Conservation (phyloP, 2,329 filamentous ascomycete genomes). For the Myriosclerotinia scirpicola region DNA sequence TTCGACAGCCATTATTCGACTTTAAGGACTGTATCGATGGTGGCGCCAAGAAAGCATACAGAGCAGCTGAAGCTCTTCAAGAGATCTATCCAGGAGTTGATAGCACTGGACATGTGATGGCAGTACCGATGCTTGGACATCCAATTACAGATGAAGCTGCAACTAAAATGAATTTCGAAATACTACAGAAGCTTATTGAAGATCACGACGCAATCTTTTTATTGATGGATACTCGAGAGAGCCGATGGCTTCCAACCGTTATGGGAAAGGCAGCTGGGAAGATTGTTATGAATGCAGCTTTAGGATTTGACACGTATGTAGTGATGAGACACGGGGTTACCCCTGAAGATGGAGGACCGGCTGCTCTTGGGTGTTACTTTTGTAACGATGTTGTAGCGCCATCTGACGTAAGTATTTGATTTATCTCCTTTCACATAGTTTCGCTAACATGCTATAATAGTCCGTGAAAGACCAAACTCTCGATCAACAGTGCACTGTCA, state of each 20-base stretch:
- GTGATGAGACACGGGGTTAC: slow-evolving; percentile 92
- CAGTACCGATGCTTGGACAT: slow-evolving; percentile 94
- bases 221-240: slow-evolving; percentile 96
- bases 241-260: slow-evolving; percentile 90
- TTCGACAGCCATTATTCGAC: slow-evolving; percentile 87
- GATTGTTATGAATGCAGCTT: slow-evolving; percentile 92
- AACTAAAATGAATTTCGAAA: slow-evolving; percentile 72
- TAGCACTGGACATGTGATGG: slow-evolving; percentile 73
- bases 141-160: slow-evolving; percentile 72
- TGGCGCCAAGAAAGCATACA: slow-evolving; percentile 77
- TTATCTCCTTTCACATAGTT: background rate
- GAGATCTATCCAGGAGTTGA: slow-evolving; percentile 92
- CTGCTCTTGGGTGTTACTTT: slow-evolving; percentile 90
- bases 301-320: slow-evolving; percentile 95
- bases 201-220: slow-evolving; percentile 91
- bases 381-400: slow-evolving; percentile 97
- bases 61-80: slow-evolving; percentile 76
- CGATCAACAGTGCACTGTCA: slow-evolving; percentile 97
- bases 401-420: slow-evolving; percentile 68
- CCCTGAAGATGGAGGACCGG: slow-evolving; percentile 53
- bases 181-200: slow-evolving; percentile 71
- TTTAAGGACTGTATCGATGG: slow-evolving; percentile 87
- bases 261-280: slow-evolving; percentile 93
- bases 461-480: slow-evolving; percentile 93
- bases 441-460: slow-evolving; percentile 47